A percentile compares a stretch with the other conserved stretches of the same genome.
phyloP scores from a whole-genome alignment of 768 basidiomycete genomes.

The Pleurotus sapidus region DNA sequence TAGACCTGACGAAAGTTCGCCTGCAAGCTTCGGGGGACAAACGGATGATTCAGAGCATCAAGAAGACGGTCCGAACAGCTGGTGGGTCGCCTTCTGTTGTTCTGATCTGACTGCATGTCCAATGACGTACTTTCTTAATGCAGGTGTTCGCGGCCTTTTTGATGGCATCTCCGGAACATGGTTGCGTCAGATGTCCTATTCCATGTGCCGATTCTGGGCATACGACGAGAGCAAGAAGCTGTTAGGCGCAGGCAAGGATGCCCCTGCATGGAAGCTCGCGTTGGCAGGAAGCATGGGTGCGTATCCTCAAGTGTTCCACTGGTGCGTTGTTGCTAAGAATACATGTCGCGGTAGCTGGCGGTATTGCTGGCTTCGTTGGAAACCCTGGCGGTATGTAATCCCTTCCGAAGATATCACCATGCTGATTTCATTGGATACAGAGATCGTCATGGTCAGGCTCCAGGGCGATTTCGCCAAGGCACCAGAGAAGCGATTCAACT shows the following conservation, averaged over 20 bases:
- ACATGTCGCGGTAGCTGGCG: slow-evolving; percentile 54
- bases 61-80: slow-evolving; percentile 79
- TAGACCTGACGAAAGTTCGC: slow-evolving; percentile 90
- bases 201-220: slow-evolving; percentile 89
- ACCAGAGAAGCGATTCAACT: slow-evolving; percentile 84
- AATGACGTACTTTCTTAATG: slow-evolving; percentile 30
- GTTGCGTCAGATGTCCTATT: slow-evolving; percentile 92
- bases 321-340: too few relatives aligned
- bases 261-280: slow-evolving; percentile 80
- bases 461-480: slow-evolving; percentile 92
- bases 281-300: slow-evolving; percentile 83
- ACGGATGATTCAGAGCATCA: slow-evolving; percentile 80
- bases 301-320: slow-evolving; percentile 20
- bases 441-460: slow-evolving; percentile 82
- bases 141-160: slow-evolving; percentile 68
- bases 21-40: slow-evolving; percentile 92
- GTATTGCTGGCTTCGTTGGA: slow-evolving; percentile 84
- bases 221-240: slow-evolving; percentile 90
- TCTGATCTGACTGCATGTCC: neutral
- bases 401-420: neutral
- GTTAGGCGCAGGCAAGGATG: slow-evolving; percentile 64
- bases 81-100: slow-evolving; percentile 40
- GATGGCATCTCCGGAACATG: slow-evolving; percentile 89
- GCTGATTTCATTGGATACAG: slow-evolving; percentile 24
- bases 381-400: slow-evolving; percentile 71